Percentiles rank a stretch among this genome's conserved stretches.
phyloP scores from a whole-genome alignment of 1,284 basidiomycete species.

The Tilletia caries region DNA sequence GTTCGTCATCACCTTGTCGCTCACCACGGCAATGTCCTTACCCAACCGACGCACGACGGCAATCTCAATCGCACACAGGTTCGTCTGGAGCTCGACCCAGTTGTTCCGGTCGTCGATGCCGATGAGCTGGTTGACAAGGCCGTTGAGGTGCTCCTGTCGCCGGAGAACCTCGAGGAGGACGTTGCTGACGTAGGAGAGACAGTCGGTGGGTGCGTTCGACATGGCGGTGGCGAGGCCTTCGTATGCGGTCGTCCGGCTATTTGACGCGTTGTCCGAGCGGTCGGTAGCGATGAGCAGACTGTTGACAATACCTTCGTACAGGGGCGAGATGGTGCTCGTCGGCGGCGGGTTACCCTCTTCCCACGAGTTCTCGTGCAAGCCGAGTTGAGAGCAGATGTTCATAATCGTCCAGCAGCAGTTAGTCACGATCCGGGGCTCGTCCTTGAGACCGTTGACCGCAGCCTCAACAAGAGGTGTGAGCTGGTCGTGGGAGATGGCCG shows the following conservation, averaged over 20 bases:
- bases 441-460: slow-evolving; percentile 75
- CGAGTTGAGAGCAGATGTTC: slow-evolving; percentile 65
- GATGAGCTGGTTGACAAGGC: slow-evolving; percentile 73
- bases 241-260: slow-evolving; percentile 91
- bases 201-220: slow-evolving; percentile 75
- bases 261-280: slow-evolving; percentile 80
- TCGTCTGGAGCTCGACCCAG: slow-evolving; percentile 97
- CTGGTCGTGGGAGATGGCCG: slow-evolving; percentile 81
- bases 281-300: slow-evolving; percentile 41
- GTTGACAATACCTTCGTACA: slow-evolving; percentile 68
- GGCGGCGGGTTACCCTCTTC: slow-evolving; percentile 60
- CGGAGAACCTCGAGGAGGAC: slow-evolving; percentile 76
- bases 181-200: slow-evolving; percentile 75
- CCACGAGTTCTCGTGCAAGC: slow-evolving; percentile 27
- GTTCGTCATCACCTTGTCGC: slow-evolving; percentile 92
- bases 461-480: slow-evolving; percentile 83
- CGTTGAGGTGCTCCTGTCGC: slow-evolving; percentile 82
- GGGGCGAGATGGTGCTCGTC: slow-evolving; percentile 71
- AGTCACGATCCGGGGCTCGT: slow-evolving; percentile 79
- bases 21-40: slow-evolving; percentile 77
- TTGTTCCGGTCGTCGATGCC: slow-evolving; percentile 96
- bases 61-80: slow-evolving; percentile 69
- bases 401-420: slow-evolving; percentile 96
- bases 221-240: slow-evolving; percentile 88
- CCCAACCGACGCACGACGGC: slow-evolving; percentile 64